These are phyloP conservation scores for Petunia axillaris DNA, from an alignment of 257 asterid genomes.

Conservation along the genomic window DNA sequence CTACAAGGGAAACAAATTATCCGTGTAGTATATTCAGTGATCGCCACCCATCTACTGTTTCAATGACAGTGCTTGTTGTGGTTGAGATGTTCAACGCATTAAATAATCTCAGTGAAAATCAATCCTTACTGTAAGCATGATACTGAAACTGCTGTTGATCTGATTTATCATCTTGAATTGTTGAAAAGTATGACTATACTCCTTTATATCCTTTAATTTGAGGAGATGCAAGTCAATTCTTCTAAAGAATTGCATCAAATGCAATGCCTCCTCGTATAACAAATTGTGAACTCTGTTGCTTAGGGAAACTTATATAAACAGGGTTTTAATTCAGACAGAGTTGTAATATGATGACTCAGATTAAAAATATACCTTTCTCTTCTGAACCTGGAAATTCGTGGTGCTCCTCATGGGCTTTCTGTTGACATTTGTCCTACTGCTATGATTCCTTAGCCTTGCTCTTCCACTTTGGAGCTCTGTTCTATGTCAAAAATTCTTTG, in stretches of 20 bases:
- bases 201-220: constrained; percentile 1
- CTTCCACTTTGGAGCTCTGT: constrained; percentile 18
- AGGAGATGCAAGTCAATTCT: constrained; percentile 12
- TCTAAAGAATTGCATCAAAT: not conserved
- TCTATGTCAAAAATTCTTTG: not conserved
- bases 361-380: not conserved
- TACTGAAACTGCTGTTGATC: constrained; percentile 20
- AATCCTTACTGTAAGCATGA: constrained; percentile 83
- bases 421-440: not conserved
- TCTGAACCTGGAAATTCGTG: constrained; percentile 9
- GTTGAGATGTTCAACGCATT: constrained; percentile 99
- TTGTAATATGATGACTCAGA: not conserved
- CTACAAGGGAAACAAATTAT: constrained; percentile 78
- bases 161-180: constrained; percentile 8
- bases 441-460: not conserved
- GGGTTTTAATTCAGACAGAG: not conserved
- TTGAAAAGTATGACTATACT: not conserved
- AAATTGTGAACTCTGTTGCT: constrained; percentile 13
- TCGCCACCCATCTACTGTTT: constrained; percentile 92
- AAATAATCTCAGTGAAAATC: constrained; percentile 99
- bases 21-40: constrained; percentile 81
- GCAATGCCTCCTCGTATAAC: not conserved
- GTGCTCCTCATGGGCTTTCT: not conserved
- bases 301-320: not conserved
- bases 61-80: constrained; percentile 97